Percentiles rank a stretch among this genome's conserved stretches.
phyloP scores from a whole-genome alignment of 148 eudicot species.

The Rhododendron ferrugineum region DNA sequence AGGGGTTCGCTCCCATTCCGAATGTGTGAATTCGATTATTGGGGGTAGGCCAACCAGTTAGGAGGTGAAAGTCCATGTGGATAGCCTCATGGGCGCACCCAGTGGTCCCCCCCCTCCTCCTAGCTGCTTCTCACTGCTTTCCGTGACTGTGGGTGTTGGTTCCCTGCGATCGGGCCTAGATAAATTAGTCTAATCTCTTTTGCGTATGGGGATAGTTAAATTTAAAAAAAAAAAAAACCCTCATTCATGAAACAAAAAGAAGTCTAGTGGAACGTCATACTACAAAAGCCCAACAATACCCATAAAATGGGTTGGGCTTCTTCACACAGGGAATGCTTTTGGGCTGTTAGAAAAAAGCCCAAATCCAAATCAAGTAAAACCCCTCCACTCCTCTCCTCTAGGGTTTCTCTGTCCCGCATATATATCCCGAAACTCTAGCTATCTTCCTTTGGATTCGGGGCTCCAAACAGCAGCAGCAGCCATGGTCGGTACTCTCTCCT shows the following conservation, averaged over 20 bases:
- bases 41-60: no score
- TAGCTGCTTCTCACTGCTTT: background rate
- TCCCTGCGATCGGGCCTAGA: background rate
- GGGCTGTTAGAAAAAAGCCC: background rate
- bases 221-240: no score
- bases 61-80: no score
- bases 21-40: background rate
- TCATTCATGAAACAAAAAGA: background rate
- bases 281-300: background rate
- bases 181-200: background rate
- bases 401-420: background rate
- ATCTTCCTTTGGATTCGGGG: background rate
- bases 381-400: background rate
- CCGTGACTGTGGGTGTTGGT: background rate
- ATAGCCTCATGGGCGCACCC: background rate
- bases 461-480: constrained; percentile 11
- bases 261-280: background rate
- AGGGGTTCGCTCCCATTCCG: no score
- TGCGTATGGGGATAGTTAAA: no score
- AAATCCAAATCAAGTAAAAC: background rate
- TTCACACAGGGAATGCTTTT: background rate
- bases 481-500: constrained; percentile 17
- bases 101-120: background rate
- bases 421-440: background rate
- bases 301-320: background rate